Conservation (phyloP, 179 eudicot species). For the Gypsophila paniculata region DNA sequence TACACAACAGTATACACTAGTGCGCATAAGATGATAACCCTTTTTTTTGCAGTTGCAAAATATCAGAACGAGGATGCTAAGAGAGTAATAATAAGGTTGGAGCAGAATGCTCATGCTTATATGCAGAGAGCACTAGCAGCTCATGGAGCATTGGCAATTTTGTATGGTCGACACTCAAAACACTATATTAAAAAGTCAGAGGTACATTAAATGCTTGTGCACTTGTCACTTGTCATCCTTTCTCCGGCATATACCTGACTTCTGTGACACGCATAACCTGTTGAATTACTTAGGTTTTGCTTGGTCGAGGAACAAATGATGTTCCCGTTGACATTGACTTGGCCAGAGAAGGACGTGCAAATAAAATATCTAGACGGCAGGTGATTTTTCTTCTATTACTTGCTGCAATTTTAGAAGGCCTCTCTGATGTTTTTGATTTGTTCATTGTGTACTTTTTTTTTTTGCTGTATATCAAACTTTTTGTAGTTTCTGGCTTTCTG, state of each 20-base stretch:
- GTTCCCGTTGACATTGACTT: slow-evolving; percentile 70
- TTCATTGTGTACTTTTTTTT: neutral
- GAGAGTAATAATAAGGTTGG: slow-evolving; percentile 67
- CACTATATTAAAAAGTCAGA: slow-evolving; percentile 59
- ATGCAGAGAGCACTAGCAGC: slow-evolving; percentile 58
- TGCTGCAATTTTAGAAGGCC: neutral
- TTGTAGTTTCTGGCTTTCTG: neutral
- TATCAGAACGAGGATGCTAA: slow-evolving; percentile 53
- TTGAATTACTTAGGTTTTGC: slow-evolving; percentile 51
- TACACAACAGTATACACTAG: no score
- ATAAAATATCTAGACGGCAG: slow-evolving; percentile 92
- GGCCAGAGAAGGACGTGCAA: slow-evolving; percentile 76
- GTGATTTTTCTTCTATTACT: slow-evolving; percentile 30
- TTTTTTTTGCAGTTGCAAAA: slow-evolving; percentile 45
- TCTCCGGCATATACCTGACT: slow-evolving; percentile 6
- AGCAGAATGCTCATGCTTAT: slow-evolving; percentile 57
- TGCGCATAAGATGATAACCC: slow-evolving; percentile 4
- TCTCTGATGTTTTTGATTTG: neutral
- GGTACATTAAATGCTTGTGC: slow-evolving; percentile 34
- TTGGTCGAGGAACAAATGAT: slow-evolving; percentile 82
- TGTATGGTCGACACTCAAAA: slow-evolving; percentile 56
- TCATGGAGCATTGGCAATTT: slow-evolving; percentile 60
- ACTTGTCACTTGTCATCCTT: slow-evolving; percentile 9
- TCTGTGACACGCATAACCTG: slow-evolving; percentile 12
- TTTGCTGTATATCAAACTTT: neutral